Evolutionary conservation across 805 yeast genomes (phyloP), one percentile per base, ranked within the genome.

Genomic region (Candida xiaguanensis): DNA sequence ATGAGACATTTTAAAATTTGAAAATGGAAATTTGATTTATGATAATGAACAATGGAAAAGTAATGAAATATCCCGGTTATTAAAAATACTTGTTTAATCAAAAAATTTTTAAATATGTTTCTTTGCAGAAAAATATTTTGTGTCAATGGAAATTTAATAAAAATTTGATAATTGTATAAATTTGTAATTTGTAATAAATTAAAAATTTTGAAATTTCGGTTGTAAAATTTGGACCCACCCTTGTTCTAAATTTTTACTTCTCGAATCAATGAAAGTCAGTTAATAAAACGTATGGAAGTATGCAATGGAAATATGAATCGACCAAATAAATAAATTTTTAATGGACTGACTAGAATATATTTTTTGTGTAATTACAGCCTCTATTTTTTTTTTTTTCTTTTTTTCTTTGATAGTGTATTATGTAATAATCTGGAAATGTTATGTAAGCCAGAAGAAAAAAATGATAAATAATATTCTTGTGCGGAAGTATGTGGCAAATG

Each of bases 281-380:
- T n/a, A 8, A 25, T 11, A 25, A 28, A 28, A 5, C 12, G 31
- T 28, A 8, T 28, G 31, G 31, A 28, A 28, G 31, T 28, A 28
- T 28, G 31, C 31, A 28, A 26, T 26, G 29, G 29, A 26, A 26
- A 26, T 26, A 12, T 26, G 24, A 20, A n/a, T n/a, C n/a, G n/a
- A n/a, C n/a, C n/a, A n/a, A n/a, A n/a, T n/a, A n/a, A n/a, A n/a
- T n/a, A n/a, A n/a, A n/a, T n/a, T n/a, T n/a, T n/a, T n/a, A n/a
- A n/a, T n/a, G n/a, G n/a, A n/a, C n/a, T n/a, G n/a, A n/a, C n/a
- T n/a, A n/a, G n/a, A n/a, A n/a, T n/a, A n/a, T n/a, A n/a, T n/a
- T n/a, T n/a, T n/a, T n/a, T n/a, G n/a, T n/a, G n/a, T n/a, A n/a
- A n/a, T n/a, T n/a, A n/a, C n/a, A 20, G 24, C 24, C 24, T 20